phyloP scores from a whole-genome alignment of 495 filamentous ascomycete species.

The Apodospora peruviana region DNA sequence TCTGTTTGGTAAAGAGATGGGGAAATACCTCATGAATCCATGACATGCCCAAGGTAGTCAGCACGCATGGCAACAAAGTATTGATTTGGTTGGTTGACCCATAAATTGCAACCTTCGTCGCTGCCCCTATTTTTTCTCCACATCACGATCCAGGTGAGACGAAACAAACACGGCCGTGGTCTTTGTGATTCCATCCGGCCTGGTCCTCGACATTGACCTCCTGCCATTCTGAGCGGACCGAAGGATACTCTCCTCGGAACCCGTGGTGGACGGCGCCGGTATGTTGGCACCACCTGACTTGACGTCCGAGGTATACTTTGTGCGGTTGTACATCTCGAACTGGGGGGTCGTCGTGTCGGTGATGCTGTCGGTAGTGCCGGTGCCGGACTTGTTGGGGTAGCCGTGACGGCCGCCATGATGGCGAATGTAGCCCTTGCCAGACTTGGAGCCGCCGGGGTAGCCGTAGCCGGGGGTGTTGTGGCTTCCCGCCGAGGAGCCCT shows the following conservation, averaged over 20 bases:
- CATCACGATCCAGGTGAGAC: too few relatives aligned
- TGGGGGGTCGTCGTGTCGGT: background rate
- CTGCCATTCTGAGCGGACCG: background rate
- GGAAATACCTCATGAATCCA: too few relatives aligned
- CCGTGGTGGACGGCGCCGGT: background rate
- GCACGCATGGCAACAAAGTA: too few relatives aligned
- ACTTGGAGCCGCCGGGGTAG: conserved; percentile 4
- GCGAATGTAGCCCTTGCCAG: conserved; percentile 8
- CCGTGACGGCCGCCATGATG: background rate
- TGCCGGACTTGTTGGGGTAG: background rate
- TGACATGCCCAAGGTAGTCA: too few relatives aligned
- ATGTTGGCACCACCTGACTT: conserved; percentile 6
- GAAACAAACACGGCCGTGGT: background rate
- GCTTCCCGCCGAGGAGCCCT: conserved; percentile 4
- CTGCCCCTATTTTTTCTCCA: too few relatives aligned
- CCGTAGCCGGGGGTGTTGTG: background rate
- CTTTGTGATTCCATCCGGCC: background rate
- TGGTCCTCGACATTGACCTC: too few relatives aligned
- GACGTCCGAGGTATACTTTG: conserved; percentile 2
- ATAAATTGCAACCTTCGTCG: too few relatives aligned
- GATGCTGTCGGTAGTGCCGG: background rate
- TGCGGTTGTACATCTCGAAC: conserved; percentile 8
- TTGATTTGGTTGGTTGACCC: too few relatives aligned
- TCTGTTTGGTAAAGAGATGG: too few relatives aligned
- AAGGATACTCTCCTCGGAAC: conserved; percentile 14